Conservation (phyloP, 2,329 filamentous ascomycete species). For the Ascochyta pisi region DNA sequence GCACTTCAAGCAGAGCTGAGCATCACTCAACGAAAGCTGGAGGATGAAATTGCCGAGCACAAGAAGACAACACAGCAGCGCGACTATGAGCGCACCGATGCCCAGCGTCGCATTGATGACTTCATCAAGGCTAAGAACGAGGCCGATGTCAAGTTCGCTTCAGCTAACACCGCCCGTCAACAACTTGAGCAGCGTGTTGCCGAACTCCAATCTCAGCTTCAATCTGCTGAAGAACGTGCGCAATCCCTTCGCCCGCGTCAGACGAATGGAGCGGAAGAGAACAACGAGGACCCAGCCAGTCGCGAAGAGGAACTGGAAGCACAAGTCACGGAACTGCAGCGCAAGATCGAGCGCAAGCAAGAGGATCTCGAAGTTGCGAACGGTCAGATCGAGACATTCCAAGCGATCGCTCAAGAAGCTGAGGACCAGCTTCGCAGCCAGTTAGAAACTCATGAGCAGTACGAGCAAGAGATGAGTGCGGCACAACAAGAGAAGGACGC, state of each 20-base stretch:
- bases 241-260: slow-evolving; percentile 80
- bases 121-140: slow-evolving; percentile 80
- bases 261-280: slow-evolving; percentile 54
- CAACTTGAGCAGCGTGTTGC: slow-evolving; percentile 88
- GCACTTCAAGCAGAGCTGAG: slow-evolving; percentile 79
- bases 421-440: slow-evolving; percentile 87
- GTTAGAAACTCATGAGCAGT: slow-evolving; percentile 74
- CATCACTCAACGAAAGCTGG: slow-evolving; percentile 80
- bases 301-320: slow-evolving; percentile 80
- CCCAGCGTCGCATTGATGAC: slow-evolving; percentile 91
- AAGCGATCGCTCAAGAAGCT: slow-evolving; percentile 81
- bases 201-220: slow-evolving; percentile 85
- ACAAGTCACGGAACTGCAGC: slow-evolving; percentile 85
- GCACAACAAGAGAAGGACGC: slow-evolving; percentile 78
- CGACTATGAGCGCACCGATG: slow-evolving; percentile 88
- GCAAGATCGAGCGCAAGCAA: slow-evolving; percentile 81
- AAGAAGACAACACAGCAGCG: slow-evolving; percentile 84
- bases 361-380: slow-evolving; percentile 82
- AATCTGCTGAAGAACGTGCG: slow-evolving; percentile 86
- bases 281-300: slow-evolving; percentile 64
- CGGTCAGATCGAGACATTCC: slow-evolving; percentile 85
- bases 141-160: slow-evolving; percentile 84
- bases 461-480: slow-evolving; percentile 79
- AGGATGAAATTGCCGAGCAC: slow-evolving; percentile 80
- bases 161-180: slow-evolving; percentile 85